Conservation (phyloP, 306 rosid genomes). For the Coriaria nepalensis region DNA sequence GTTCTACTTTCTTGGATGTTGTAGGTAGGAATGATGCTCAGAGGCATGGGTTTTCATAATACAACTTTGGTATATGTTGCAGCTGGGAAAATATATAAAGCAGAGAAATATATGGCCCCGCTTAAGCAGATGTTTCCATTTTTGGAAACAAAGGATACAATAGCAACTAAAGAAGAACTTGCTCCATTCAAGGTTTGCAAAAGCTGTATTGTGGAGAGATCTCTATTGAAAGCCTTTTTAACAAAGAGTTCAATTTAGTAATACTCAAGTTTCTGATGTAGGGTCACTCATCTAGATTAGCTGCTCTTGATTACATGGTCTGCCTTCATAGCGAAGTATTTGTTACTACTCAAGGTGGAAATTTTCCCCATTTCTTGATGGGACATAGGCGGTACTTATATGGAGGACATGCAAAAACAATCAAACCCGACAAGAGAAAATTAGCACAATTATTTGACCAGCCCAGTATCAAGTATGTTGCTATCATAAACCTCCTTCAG, state of each 20-base stretch:
- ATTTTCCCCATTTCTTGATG: constrained; percentile 94
- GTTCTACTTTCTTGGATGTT: constrained; percentile 10
- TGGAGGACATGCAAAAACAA: constrained; percentile 86
- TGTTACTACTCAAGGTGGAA: constrained; percentile 95
- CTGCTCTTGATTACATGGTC: constrained; percentile 93
- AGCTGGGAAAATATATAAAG: constrained; percentile 81
- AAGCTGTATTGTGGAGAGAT: not conserved
- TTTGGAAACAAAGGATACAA: constrained; percentile 68
- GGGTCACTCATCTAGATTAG: constrained; percentile 94
- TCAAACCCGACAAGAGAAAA: constrained; percentile 89
- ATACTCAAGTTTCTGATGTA: constrained; percentile 29
- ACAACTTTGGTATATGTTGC: constrained; percentile 77
- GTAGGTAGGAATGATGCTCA: constrained; percentile 96
- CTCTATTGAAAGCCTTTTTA: constrained; percentile 4
- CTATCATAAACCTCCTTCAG: no score
- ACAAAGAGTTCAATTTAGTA: constrained; percentile 16
- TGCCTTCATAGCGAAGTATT: constrained; percentile 94
- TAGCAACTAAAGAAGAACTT: constrained; percentile 75
- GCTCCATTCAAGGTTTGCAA: constrained; percentile 58
- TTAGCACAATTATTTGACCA: constrained; percentile 57
- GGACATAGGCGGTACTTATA: constrained; percentile 78
- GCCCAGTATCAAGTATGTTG: constrained; percentile 67
- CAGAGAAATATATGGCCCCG: constrained; percentile 79
- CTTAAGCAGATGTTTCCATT: constrained; percentile 89
- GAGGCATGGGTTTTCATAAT: constrained; percentile 96